A percentile compares a stretch with the other conserved stretches of the same genome.
These are phyloP conservation scores for Pistacia vera DNA, from an alignment of 345 rosid genomes.

Conservation along the genomic window DNA sequence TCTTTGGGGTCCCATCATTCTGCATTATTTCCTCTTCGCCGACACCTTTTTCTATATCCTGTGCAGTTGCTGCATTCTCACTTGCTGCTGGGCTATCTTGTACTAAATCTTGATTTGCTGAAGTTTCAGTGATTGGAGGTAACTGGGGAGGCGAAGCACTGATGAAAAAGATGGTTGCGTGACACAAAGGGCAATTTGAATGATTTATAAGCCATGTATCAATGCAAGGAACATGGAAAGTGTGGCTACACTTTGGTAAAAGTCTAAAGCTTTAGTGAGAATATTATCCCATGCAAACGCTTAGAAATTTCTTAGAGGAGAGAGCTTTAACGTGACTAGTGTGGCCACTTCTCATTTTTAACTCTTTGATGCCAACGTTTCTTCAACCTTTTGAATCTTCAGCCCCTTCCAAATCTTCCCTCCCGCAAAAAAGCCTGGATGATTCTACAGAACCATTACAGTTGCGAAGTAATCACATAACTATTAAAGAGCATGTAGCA, in stretches of 20 bases:
- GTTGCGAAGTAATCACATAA: too few species aligned
- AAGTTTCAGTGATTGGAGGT: slow-evolving; percentile 30
- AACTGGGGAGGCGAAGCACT: slow-evolving; percentile 31
- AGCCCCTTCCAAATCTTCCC: slow-evolving; percentile 39
- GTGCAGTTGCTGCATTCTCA: slow-evolving; percentile 18
- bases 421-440: slow-evolving; percentile 36
- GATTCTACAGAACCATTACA: slow-evolving; percentile 18
- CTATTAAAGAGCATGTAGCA: too few species aligned
- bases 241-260: slow-evolving; percentile 72
- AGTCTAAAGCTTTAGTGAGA: slow-evolving; percentile 28
- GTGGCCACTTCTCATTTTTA: too few species aligned
- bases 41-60: slow-evolving; percentile 16
- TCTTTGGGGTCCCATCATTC: slow-evolving; percentile 24
- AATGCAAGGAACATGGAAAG: slow-evolving; percentile 68
- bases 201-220: slow-evolving; percentile 76
- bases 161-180: slow-evolving; percentile 16
- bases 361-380: slow-evolving; percentile 16
- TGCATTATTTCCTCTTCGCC: slow-evolving; percentile 11
- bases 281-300: too few species aligned
- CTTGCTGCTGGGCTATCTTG: slow-evolving; percentile 12
- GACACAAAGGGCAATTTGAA: slow-evolving; percentile 45
- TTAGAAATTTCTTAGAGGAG: too few species aligned
- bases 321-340: too few species aligned
- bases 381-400: slow-evolving; percentile 32
- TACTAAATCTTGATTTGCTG: slow-evolving; percentile 25